Evolutionary conservation across 2,329 filamentous ascomycete species (phyloP), one percentile per base, ranked within the genome.

Genomic region (Chalaropsis ovoidea): DNA sequence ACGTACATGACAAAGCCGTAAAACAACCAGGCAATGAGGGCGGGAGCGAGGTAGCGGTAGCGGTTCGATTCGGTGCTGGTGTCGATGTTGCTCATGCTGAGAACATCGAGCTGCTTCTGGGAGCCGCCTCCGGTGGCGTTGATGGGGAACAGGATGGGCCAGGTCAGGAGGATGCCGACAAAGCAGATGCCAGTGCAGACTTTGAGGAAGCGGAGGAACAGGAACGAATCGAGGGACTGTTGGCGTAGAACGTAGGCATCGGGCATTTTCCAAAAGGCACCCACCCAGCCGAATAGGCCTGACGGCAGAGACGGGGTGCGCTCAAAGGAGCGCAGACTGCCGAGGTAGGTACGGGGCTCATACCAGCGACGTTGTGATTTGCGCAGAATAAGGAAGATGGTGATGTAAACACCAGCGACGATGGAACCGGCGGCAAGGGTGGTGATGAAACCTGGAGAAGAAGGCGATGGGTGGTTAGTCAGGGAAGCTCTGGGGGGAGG

Each of bases 1-100:
- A 90, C 86, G 76, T 89, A 94, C 74, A 97, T 87, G 69, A 97
- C 81, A 73, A 97, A 97, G 58, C 83, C 84, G 74, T 88, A 91
- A 76, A 90, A 97, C 62, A 92, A 75, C 84, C 90, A 96, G 1
- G 86, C 85, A 64, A 91, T 79, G 63, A 89, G 82, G n/a, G 83
- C 83, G 73, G 96, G 90, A 0, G 91, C 93, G 74, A 88, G 96
- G 74, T 89, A 87, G 69, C 85, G 85, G 72, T 84, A 84, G 68
- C 81, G 80, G 69, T 79, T 77, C 58, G 81, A 75, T 13, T 76
- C 73, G 11, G 74, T 77, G 0, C 76, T 69, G n/a, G 77, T 75
- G 68, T 81, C 69, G 67, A 96, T 79, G 72, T 96, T 96, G 69
- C 86, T 81, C 71, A 95, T 89, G 11, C 86, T 87, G 69, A 99